Percentiles rank a stretch among this genome's conserved stretches.
phyloP scores from a whole-genome alignment of 306 rosid genomes.

The Acacia acuminata region DNA sequence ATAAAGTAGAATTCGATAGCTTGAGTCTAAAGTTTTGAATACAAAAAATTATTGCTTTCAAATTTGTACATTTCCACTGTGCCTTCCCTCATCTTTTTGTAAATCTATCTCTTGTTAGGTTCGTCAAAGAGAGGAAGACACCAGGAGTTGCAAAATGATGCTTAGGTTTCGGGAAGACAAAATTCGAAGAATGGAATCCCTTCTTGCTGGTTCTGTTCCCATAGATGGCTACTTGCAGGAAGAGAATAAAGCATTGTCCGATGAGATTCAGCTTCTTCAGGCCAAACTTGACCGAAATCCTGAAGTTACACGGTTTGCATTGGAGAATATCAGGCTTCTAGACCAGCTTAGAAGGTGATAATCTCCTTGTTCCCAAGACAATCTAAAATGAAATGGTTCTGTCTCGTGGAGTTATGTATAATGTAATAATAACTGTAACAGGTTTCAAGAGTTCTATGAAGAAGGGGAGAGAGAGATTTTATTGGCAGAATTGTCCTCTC shows the following conservation, averaged over 20 bases:
- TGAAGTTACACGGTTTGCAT: slow-evolving; percentile 93
- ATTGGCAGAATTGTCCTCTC: slow-evolving; percentile 60
- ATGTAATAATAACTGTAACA: slow-evolving; percentile 39
- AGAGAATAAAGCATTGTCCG: slow-evolving; percentile 75
- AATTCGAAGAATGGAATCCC: slow-evolving; percentile 81
- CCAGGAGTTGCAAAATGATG: slow-evolving; percentile 91
- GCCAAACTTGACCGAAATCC: slow-evolving; percentile 87
- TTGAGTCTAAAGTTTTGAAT: too few relatives aligned
- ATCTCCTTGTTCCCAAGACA: slow-evolving; percentile 14
- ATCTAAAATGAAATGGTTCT: background rate
- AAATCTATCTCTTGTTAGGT: slow-evolving; percentile 54
- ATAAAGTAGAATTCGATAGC: too few relatives aligned
- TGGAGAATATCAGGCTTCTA: slow-evolving; percentile 90
- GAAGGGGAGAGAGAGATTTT: slow-evolving; percentile 94
- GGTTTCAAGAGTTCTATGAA: slow-evolving; percentile 93
- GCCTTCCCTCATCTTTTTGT: slow-evolving; percentile 10
- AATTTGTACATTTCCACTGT: slow-evolving; percentile 26
- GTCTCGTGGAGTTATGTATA: slow-evolving; percentile 4
- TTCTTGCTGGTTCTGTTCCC: slow-evolving; percentile 60
- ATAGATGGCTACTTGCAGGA: slow-evolving; percentile 60
- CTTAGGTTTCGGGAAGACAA: slow-evolving; percentile 96
- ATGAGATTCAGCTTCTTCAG: slow-evolving; percentile 81
- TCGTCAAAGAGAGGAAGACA: slow-evolving; percentile 95
- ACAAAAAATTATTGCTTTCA: slow-evolving; percentile 16
- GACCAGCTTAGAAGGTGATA: slow-evolving; percentile 89